Conservation (phyloP, 2,329 filamentous ascomycete genomes). For the Dactylellina sp. region DNA sequence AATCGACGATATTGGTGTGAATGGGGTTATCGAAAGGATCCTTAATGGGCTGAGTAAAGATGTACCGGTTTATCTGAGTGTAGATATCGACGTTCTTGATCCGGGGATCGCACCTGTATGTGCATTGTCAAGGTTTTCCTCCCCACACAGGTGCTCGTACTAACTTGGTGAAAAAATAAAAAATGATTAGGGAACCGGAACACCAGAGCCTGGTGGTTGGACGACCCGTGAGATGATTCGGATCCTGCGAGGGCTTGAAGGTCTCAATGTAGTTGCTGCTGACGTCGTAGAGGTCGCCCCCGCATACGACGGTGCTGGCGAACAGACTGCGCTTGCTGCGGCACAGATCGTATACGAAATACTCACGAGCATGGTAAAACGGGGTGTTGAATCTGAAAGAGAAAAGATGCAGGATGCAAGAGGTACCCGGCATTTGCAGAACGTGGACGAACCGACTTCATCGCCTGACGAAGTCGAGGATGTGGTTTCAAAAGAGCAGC, state of each 20-base stretch:
- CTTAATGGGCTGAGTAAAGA: constrained; percentile 77
- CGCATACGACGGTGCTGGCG: constrained; percentile 82
- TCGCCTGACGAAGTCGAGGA: constrained; percentile 1
- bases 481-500: background rate
- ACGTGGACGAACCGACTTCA: background rate
- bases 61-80: constrained; percentile 81
- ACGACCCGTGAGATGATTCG: constrained; percentile 87
- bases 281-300: constrained; percentile 91
- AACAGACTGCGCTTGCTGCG: constrained; percentile 83
- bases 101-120: constrained; percentile 65
- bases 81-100: constrained; percentile 85
- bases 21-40: constrained; percentile 77
- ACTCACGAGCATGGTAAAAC: constrained; percentile 79
- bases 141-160: no score
- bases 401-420: constrained; percentile 44
- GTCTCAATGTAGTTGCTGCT: constrained; percentile 84
- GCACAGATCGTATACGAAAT: constrained; percentile 88
- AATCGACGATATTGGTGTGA: constrained; percentile 82
- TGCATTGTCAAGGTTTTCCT: no score
- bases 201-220: constrained; percentile 91
- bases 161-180: background rate
- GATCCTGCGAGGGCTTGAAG: constrained; percentile 83
- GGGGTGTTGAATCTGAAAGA: constrained; percentile 65
- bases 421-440: constrained; percentile 55
- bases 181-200: constrained; percentile 77